Conservation (phyloP, 805 yeast genomes). For the Dipodascus geniculatus region DNA sequence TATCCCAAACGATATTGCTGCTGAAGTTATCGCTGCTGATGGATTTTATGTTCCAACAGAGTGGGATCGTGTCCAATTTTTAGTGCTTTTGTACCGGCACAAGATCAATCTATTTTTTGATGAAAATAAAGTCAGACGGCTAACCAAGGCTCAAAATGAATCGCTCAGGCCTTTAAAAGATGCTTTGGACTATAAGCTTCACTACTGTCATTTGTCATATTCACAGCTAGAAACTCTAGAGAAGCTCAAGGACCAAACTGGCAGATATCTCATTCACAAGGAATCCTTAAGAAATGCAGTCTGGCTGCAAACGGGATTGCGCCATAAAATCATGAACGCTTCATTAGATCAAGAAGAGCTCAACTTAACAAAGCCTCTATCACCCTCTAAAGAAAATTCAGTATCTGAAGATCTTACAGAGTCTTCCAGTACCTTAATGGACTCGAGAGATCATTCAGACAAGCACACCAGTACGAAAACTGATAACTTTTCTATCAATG, state of each 20-base stretch:
- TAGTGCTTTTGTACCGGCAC: conserved; percentile 27
- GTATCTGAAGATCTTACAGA: not conserved
- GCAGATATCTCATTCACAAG: conserved; percentile 30
- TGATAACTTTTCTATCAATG: not conserved
- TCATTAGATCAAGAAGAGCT: not conserved
- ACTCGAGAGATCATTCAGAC: not conserved
- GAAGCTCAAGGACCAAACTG: conserved; percentile 26
- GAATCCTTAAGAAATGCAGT: conserved; percentile 34
- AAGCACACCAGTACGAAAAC: not conserved
- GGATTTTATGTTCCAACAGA: conserved; percentile 43
- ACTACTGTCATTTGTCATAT: conserved; percentile 38
- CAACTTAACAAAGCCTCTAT: not conserved
- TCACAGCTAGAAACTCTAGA: conserved; percentile 37
- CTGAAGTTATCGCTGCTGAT: conserved; percentile 36
- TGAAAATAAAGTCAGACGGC: conserved; percentile 1
- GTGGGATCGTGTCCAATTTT: conserved; percentile 43
- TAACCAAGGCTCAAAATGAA: conserved; percentile 1
- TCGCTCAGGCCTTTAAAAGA: conserved; percentile 18
- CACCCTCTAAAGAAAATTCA: not conserved
- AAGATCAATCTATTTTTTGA: not conserved
- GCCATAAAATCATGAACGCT: conserved; percentile 24
- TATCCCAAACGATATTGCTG: conserved; percentile 32
- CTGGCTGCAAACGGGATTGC: conserved; percentile 37
- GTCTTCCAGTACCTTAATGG: not conserved
- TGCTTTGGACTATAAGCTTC: conserved; percentile 31